A percentile compares a stretch with the other conserved stretches of the same genome.
These are phyloP conservation scores for Scedosporium aurantiacum DNA, from an alignment of 2,329 filamentous ascomycete genomes.

Conservation along the genomic window DNA sequence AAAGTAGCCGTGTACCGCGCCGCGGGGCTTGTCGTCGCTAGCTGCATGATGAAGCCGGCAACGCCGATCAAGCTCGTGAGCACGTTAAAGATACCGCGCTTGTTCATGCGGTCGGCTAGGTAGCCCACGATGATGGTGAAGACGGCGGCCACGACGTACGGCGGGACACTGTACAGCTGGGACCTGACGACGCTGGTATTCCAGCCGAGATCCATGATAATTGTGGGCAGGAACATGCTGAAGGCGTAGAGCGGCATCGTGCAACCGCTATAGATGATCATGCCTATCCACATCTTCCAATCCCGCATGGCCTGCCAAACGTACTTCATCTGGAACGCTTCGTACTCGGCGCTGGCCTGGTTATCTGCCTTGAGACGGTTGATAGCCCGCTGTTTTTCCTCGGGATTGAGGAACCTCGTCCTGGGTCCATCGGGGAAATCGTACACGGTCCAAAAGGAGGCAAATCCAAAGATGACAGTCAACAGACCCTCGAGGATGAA, in stretches of 20 bases:
- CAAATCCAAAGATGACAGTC: constrained; percentile 53
- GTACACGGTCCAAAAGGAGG: constrained; percentile 62
- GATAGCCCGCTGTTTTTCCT: constrained; percentile 57
- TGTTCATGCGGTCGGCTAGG: constrained; percentile 51
- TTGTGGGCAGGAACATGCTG: constrained; percentile 47
- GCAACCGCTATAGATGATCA: constrained; percentile 38
- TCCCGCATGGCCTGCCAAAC: constrained; percentile 59
- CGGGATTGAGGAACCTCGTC: constrained; percentile 46
- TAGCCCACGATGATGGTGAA: constrained; percentile 54
- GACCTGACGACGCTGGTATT: constrained; percentile 26
- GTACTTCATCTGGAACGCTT: constrained; percentile 60
- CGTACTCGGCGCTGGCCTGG: constrained; percentile 54
- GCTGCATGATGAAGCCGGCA: constrained; percentile 54
- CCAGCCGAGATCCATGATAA: constrained; percentile 29
- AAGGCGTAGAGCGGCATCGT: constrained; percentile 39
- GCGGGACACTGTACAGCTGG: constrained; percentile 47
- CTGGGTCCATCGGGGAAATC: constrained; percentile 66
- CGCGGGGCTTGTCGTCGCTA: constrained; percentile 38
- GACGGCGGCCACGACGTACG: constrained; percentile 49
- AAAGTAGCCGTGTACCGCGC: constrained; percentile 60
- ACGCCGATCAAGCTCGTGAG: constrained; percentile 48
- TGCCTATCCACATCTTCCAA: constrained; percentile 58
- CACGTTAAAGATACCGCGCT: constrained; percentile 59
- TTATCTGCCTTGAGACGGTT: constrained; percentile 56
- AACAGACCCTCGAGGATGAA: constrained; percentile 57